These are phyloP conservation scores for Sporothrix euskadiensis DNA, from an alignment of 2,329 filamentous ascomycete genomes.

Conservation along the genomic window DNA sequence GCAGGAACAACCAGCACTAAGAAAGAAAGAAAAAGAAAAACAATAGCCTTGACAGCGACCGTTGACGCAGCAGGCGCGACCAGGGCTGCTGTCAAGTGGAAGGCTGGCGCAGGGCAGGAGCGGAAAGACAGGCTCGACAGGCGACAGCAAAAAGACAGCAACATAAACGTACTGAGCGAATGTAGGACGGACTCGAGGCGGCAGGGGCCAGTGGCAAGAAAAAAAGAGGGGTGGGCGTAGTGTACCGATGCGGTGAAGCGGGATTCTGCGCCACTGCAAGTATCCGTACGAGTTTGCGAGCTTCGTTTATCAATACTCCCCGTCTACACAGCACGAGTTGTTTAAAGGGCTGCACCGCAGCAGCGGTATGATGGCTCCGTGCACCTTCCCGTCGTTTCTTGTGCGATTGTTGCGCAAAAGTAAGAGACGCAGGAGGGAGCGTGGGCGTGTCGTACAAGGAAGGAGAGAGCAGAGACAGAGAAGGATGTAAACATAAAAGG, in stretches of 20 bases:
- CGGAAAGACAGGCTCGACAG: too few relatives aligned
- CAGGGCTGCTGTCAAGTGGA: not conserved
- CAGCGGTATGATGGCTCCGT: conserved; percentile 12
- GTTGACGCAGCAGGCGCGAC: not conserved
- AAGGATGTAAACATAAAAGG: not conserved
- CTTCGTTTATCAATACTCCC: not conserved
- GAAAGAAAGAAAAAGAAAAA: not conserved
- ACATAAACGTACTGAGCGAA: not conserved
- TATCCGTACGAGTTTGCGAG: not conserved
- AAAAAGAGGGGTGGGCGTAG: conserved; percentile 19
- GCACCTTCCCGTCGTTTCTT: not conserved
- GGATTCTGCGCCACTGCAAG: conserved; percentile 20
- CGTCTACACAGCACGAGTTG: not conserved
- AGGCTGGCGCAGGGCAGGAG: not conserved
- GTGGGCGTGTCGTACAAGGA: conserved; percentile 6
- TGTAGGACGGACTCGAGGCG: not conserved
- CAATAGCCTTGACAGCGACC: not conserved
- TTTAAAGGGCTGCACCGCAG: not conserved
- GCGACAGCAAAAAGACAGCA: not conserved
- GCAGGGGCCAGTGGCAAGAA: conserved; percentile 13
- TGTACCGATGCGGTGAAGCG: conserved; percentile 16
- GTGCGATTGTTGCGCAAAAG: conserved; percentile 12
- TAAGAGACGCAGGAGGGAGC: not conserved
- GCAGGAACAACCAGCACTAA: conserved; percentile 17
- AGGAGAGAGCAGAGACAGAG: not conserved